Evolutionary conservation across 1,284 basidiomycete genomes (phyloP).

Genomic region (Apiotrichum montevideense): DNA sequence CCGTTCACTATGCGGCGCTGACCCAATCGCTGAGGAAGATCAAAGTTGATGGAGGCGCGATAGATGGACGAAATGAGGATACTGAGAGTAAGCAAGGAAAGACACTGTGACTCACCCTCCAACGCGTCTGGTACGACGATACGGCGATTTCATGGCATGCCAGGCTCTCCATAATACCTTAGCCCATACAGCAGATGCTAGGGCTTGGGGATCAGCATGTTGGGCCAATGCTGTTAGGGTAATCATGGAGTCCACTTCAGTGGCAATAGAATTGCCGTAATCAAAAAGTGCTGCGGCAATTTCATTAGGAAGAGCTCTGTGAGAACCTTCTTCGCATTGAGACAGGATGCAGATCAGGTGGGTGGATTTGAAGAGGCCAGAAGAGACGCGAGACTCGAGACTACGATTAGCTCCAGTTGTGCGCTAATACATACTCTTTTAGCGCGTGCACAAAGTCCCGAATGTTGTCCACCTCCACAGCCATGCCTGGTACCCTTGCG

Average conservation of each 20-base stretch:
- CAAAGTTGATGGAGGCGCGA: neutral
- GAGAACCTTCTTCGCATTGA: conserved; percentile 1
- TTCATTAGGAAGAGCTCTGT: conserved; percentile 1
- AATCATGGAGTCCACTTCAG: conserved; percentile 15
- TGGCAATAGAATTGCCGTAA: neutral
- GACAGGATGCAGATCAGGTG: conserved; percentile 13
- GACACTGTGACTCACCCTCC: conserved; percentile 10
- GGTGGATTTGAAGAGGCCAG: conserved; percentile 4
- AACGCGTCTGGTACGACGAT: conserved; percentile 19
- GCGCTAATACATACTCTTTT: neutral
- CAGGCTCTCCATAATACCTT: conserved; percentile 6
- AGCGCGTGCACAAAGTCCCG: conserved; percentile 1
- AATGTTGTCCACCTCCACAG: conserved; percentile 4
- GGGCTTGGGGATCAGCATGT: conserved; percentile 4
- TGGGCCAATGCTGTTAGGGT: conserved; percentile 13
- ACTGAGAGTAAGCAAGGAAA: conserved; percentile 2
- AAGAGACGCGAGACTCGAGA: neutral
- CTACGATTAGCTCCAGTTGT: neutral
- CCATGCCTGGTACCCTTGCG: conserved; percentile 5
- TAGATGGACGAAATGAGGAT: conserved; percentile 18
- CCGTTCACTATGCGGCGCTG: neutral
- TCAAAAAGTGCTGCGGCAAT: neutral
- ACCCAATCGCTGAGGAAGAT: too few relatives aligned
- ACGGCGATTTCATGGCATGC: conserved; percentile 9
- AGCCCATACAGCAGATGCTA: conserved; percentile 4